Evolutionary conservation across 768 basidiomycete genomes (phyloP).

Genomic region (Tylopilus rubrobrunneus): DNA sequence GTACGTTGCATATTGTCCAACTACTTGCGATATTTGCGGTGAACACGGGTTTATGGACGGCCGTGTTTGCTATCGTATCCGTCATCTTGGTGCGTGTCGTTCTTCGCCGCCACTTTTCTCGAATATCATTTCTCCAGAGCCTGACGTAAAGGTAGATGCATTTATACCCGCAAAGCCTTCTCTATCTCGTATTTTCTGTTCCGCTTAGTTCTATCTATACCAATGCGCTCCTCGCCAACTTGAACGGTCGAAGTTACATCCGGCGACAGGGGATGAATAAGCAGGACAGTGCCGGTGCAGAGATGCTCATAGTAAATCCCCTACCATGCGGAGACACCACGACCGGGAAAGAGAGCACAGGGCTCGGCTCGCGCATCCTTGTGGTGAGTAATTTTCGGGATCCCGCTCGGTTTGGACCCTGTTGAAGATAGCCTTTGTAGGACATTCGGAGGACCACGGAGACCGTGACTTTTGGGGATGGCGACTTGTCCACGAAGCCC

Average conservation of each 20-base stretch:
- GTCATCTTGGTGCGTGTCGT: too few relatives aligned
- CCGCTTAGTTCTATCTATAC: slow-evolving; percentile 6
- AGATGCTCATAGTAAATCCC: too few relatives aligned
- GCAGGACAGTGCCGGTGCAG: too few relatives aligned
- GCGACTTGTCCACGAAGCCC: background rate
- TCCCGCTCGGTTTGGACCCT: too few relatives aligned
- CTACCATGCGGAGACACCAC: too few relatives aligned
- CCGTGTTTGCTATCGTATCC: too few relatives aligned
- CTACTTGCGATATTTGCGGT: too few relatives aligned
- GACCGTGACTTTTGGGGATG: background rate
- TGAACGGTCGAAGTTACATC: slow-evolving; percentile 5
- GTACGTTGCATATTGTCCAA: too few relatives aligned
- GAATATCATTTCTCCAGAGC: too few relatives aligned
- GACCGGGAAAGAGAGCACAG: background rate
- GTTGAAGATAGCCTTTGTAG: background rate
- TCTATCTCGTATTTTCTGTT: background rate
- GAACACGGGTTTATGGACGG: too few relatives aligned
- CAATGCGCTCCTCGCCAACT: too few relatives aligned
- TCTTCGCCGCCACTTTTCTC: too few relatives aligned
- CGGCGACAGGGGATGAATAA: background rate
- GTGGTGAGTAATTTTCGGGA: background rate
- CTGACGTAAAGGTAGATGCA: background rate
- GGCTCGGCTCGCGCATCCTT: background rate
- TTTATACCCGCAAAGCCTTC: background rate
- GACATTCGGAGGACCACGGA: background rate